These are phyloP conservation scores for Ceratocystis destructans DNA, from an alignment of 2,329 filamentous ascomycete genomes.

Conservation along the genomic window DNA sequence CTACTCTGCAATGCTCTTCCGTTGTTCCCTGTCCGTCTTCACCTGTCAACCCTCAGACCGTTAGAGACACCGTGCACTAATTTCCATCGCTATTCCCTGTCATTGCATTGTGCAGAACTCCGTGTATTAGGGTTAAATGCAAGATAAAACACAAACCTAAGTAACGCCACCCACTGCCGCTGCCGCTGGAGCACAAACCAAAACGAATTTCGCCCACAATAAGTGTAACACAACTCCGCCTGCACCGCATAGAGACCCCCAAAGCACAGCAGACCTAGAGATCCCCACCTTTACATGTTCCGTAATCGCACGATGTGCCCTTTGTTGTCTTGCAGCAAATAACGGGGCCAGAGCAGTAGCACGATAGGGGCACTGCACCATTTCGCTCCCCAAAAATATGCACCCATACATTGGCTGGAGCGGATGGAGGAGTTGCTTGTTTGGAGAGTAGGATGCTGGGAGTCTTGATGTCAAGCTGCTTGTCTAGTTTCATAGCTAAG, in stretches of 20 bases:
- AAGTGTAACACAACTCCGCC: not conserved
- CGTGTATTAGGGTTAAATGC: slow-evolving; percentile 1
- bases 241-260: not conserved
- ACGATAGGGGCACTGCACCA: slow-evolving; percentile 13
- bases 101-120: not conserved
- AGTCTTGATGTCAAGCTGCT: not conserved
- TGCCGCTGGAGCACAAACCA: too few species aligned
- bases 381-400: slow-evolving; percentile 14
- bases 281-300: slow-evolving; percentile 2
- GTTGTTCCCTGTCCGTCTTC: not conserved
- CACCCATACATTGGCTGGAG: not conserved
- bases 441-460: not conserved
- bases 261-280: not conserved
- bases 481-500: not conserved
- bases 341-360: slow-evolving; percentile 8
- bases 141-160: too few species aligned
- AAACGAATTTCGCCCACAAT: too few species aligned
- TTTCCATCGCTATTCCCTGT: not conserved
- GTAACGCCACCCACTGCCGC: too few species aligned
- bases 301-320: slow-evolving; percentile 12
- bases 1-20: not conserved
- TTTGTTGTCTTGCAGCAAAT: slow-evolving; percentile 18
- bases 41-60: not conserved
- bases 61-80: not conserved
- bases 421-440: not conserved